Conservation (phyloP, 345 rosid genomes). For the Salix koriyanagi region DNA sequence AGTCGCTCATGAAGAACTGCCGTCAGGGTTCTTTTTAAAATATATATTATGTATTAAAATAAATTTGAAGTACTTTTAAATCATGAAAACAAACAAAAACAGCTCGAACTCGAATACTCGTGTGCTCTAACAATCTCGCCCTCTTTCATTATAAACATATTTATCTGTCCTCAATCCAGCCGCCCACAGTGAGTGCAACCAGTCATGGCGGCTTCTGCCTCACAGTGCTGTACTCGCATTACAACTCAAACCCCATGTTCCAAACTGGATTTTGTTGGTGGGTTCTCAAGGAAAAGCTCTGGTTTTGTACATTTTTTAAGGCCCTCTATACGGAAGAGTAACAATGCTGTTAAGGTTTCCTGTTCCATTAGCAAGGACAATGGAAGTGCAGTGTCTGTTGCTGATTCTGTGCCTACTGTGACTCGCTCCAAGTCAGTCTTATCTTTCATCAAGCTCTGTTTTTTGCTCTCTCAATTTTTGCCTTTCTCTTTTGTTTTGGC, state of each 20-base stretch:
- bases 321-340: not conserved
- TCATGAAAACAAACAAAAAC: no score
- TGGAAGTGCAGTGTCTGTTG: conserved; percentile 8
- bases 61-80: no score
- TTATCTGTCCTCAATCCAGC: not conserved
- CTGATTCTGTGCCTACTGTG: conserved; percentile 5
- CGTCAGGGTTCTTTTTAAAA: no score
- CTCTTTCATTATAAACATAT: not conserved
- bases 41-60: no score
- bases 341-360: conserved; percentile 12
- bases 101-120: no score
- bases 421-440: conserved; percentile 22
- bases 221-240: not conserved
- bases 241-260: not conserved
- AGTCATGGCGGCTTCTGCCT: conserved; percentile 21
- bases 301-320: conserved; percentile 9
- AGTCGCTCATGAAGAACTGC: no score
- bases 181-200: not conserved
- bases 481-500: not conserved
- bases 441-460: not conserved
- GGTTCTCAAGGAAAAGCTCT: conserved; percentile 4
- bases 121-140: not conserved
- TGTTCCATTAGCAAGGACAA: conserved; percentile 17
- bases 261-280: not conserved
- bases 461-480: not conserved